phyloP scores from a whole-genome alignment of 2,329 filamentous ascomycete genomes.

The Alternaria brassicae region DNA sequence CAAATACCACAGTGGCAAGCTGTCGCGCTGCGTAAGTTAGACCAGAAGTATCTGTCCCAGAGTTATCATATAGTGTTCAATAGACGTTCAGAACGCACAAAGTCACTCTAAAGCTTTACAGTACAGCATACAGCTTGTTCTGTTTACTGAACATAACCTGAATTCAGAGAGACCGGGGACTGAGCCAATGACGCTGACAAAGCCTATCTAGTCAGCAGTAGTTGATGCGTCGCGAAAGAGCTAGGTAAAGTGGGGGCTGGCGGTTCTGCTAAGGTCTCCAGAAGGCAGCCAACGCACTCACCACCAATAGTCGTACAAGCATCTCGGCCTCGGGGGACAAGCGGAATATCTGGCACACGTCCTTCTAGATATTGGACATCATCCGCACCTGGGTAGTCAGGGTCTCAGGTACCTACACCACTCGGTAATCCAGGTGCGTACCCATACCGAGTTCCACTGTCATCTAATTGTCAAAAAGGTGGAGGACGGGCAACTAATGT shows the following conservation, averaged over 20 bases:
- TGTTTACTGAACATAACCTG: background rate
- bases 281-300: conserved; percentile 1
- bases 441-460: background rate
- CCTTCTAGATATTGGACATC: background rate
- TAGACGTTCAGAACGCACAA: background rate
- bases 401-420: background rate
- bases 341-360: background rate
- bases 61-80: background rate
- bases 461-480: background rate
- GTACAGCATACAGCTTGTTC: background rate
- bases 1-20: background rate
- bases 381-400: background rate
- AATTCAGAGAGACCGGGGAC: background rate
- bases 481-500: background rate
- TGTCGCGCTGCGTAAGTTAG: background rate
- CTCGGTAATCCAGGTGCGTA: background rate
- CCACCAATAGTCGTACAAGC: background rate
- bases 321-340: background rate
- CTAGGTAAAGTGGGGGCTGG: conserved; percentile 14
- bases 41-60: background rate
- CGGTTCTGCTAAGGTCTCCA: background rate
- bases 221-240: background rate
- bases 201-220: conserved; percentile 4
- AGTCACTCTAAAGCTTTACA: background rate
- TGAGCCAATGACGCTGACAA: conserved; percentile 9